Conservation (phyloP, 2,329 filamentous ascomycete species). For the Fulvia fulva region DNA sequence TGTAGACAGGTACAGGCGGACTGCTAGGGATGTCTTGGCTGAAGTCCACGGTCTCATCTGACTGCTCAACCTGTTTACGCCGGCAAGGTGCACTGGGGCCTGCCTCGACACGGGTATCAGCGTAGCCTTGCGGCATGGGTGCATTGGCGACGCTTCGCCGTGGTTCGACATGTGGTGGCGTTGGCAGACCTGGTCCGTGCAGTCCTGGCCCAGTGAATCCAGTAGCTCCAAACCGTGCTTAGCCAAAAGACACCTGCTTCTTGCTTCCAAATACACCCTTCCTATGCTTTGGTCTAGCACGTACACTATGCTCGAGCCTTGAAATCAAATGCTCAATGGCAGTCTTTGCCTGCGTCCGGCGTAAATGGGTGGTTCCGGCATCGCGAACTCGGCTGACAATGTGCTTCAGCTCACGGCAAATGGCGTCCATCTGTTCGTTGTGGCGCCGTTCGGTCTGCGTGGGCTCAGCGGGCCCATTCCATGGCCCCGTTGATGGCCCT, state of each 20-base stretch:
- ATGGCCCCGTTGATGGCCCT: slow-evolving; percentile 3
- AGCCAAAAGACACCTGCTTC: not conserved
- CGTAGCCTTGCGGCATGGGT: not conserved
- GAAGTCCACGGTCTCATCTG: not conserved
- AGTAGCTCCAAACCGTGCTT: not conserved
- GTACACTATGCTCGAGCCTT: slow-evolving; percentile 66
- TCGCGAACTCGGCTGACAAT: slow-evolving; percentile 21
- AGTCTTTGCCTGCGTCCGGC: slow-evolving; percentile 72
- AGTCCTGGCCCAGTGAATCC: not conserved
- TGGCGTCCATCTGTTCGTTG: slow-evolving; percentile 65
- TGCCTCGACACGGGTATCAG: not conserved
- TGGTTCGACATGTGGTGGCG: not conserved
- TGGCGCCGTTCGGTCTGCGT: slow-evolving; percentile 50
- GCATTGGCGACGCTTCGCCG: not conserved
- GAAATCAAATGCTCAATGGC: slow-evolving; percentile 70
- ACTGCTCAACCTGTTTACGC: not conserved
- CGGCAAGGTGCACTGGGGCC: not conserved
- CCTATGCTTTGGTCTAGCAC: slow-evolving; percentile 51
- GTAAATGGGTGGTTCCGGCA: slow-evolving; percentile 66
- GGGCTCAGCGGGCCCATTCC: slow-evolving; percentile 11
- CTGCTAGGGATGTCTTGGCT: not conserved
- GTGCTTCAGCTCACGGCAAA: slow-evolving; percentile 57
- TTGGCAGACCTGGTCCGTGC: not conserved
- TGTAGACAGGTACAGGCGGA: not conserved
- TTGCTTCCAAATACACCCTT: slow-evolving; percentile 26